These are phyloP conservation scores for Colletotrichum lentis DNA, from an alignment of 2,329 filamentous ascomycete species.

Conservation along the genomic window DNA sequence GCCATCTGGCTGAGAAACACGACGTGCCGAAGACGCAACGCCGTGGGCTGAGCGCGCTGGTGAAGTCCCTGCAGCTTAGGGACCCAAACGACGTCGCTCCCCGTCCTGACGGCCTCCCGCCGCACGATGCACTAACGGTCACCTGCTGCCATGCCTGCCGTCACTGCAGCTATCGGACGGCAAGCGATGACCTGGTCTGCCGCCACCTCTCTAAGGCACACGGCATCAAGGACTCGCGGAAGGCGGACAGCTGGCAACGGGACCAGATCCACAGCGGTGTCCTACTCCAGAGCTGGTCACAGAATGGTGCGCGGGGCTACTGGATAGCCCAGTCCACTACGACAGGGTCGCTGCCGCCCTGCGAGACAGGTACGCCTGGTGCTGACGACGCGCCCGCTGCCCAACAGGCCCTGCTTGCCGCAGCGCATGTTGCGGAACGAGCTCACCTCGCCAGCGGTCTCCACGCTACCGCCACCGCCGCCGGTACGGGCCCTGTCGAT, in stretches of 20 bases:
- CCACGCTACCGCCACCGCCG: neutral
- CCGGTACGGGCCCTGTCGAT: neutral
- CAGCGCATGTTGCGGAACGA: slow-evolving; percentile 1
- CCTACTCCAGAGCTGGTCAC: no score
- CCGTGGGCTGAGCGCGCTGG: neutral
- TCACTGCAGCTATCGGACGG: neutral
- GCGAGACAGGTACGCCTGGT: neutral
- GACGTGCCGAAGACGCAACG: neutral
- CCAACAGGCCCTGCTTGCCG: slow-evolving; percentile 7
- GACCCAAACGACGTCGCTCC: neutral
- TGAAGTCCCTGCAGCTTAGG: neutral
- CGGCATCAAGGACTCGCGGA: slow-evolving; percentile 3
- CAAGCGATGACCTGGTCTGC: neutral
- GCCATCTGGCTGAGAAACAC: slow-evolving; percentile 14
- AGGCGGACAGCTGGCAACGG: no score
- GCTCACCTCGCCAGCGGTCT: neutral
- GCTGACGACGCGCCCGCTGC: neutral
- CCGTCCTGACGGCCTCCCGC: neutral
- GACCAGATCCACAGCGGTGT: no score
- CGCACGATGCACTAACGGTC: neutral
- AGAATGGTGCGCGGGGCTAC: slow-evolving; percentile 1
- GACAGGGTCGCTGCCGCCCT: neutral
- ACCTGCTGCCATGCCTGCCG: neutral
- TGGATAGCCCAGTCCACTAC: neutral
- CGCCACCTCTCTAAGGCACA: neutral